Evolutionary conservation across 352 stramenopile genomes (phyloP).

Genomic region (Pythium periplocum): DNA sequence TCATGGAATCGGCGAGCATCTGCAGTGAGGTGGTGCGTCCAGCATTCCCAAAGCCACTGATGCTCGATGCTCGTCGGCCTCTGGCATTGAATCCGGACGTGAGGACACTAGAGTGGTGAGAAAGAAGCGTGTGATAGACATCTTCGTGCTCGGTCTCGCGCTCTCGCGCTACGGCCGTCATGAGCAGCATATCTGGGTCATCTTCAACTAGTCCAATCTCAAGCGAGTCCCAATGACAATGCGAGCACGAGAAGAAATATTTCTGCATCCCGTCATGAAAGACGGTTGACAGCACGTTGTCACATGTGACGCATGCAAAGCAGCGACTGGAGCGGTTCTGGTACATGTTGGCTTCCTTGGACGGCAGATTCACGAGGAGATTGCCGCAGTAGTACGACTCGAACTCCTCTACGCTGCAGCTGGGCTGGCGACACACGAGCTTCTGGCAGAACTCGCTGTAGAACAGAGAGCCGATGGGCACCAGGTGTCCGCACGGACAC

Average conservation of each 20-base stretch:
- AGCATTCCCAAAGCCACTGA: neutral
- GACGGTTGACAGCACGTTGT: slow-evolving; percentile 58
- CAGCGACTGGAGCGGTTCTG: slow-evolving; percentile 84
- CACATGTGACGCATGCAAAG: slow-evolving; percentile 74
- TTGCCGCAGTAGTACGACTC: slow-evolving; percentile 87
- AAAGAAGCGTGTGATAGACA: slow-evolving; percentile 65
- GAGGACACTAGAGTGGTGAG: slow-evolving; percentile 25
- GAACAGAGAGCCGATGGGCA: slow-evolving; percentile 53
- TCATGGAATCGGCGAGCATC: slow-evolving; percentile 62
- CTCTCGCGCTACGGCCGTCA: slow-evolving; percentile 71
- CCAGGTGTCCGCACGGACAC: slow-evolving; percentile 67
- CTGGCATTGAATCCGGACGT: neutral
- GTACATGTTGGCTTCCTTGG: slow-evolving; percentile 82
- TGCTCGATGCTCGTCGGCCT: neutral
- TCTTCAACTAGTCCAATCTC: slow-evolving; percentile 56
- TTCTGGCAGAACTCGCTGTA: slow-evolving; percentile 77
- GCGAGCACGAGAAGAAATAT: slow-evolving; percentile 78
- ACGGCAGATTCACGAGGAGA: slow-evolving; percentile 81
- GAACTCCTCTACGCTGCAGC: slow-evolving; percentile 81
- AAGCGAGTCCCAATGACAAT: slow-evolving; percentile 86
- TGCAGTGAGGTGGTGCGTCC: slow-evolving; percentile 29
- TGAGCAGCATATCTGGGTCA: slow-evolving; percentile 79
- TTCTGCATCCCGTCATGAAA: slow-evolving; percentile 47
- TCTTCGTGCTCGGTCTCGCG: slow-evolving; percentile 69
- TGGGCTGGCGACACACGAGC: slow-evolving; percentile 57